Percentiles rank a stretch among this genome's conserved stretches.
These are phyloP conservation scores for Scolecobasidium constrictum DNA, from an alignment of 2,329 filamentous ascomycete species.

Conservation along the genomic window DNA sequence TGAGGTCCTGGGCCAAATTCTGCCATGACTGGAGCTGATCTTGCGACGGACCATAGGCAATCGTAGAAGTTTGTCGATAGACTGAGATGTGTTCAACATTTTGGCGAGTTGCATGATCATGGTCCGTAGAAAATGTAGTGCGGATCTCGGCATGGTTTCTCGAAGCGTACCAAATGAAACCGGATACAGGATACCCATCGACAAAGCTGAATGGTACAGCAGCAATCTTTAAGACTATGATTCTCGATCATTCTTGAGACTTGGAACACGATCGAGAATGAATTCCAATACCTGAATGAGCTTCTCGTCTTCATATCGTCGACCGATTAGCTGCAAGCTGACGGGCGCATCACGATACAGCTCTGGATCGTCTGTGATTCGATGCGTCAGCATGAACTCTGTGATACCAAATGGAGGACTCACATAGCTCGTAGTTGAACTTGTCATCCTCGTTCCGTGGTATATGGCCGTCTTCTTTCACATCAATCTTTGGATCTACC, in stretches of 20 bases:
- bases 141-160: no score
- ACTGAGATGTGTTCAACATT: no score
- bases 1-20: no score
- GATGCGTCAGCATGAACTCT: neutral
- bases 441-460: slow-evolving; percentile 36
- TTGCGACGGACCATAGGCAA: no score
- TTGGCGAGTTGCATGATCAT: no score
- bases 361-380: slow-evolving; percentile 28
- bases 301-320: slow-evolving; percentile 45
- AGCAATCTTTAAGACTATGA: no score
- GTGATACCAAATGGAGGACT: slow-evolving; percentile 4
- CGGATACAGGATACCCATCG: no score
- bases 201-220: no score
- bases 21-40: no score
- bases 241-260: neutral
- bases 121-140: no score
- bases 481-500: slow-evolving; percentile 32
- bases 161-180: no score
- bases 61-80: no score
- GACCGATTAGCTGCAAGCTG: slow-evolving; percentile 42
- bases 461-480: slow-evolving; percentile 23
- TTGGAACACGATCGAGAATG: slow-evolving; percentile 16
- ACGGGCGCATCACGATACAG: slow-evolving; percentile 40
- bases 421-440: slow-evolving; percentile 37
- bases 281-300: slow-evolving; percentile 29